Conservation (phyloP, 2,329 filamentous ascomycete species). For the Curvularia hawaiiensis region DNA sequence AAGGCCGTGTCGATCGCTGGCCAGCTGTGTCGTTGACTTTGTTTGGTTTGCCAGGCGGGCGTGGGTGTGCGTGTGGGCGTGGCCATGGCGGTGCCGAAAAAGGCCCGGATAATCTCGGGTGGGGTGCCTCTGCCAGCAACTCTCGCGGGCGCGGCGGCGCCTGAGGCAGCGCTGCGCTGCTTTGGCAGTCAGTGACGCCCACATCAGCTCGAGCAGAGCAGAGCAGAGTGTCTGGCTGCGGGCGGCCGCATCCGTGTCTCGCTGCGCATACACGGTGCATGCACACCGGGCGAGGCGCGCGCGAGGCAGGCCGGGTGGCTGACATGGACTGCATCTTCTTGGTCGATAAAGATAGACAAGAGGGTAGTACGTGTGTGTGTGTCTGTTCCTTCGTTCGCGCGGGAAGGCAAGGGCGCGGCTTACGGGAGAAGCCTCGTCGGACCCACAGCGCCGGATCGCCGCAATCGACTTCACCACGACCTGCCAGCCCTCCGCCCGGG, state of each 20-base stretch:
- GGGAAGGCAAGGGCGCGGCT: constrained; percentile 10
- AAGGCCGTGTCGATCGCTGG: constrained; percentile 5
- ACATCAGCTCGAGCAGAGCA: not conserved
- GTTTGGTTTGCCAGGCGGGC: not conserved
- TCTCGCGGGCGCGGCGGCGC: constrained; percentile 14
- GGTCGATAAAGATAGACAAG: no score
- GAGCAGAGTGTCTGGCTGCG: not conserved
- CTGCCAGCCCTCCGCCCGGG: not conserved
- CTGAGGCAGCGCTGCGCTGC: not conserved
- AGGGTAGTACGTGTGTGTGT: no score
- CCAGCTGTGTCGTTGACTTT: not conserved
- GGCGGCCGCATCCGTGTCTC: not conserved
- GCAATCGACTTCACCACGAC: not conserved
- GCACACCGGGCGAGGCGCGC: not conserved
- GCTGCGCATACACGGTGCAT: not conserved
- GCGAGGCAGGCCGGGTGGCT: not conserved
- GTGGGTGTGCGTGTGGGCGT: not conserved
- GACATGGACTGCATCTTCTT: not conserved
- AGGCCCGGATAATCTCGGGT: constrained; percentile 10
- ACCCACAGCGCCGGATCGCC: constrained; percentile 16
- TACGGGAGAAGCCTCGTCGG: constrained; percentile 22
- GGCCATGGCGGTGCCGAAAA: constrained; percentile 4
- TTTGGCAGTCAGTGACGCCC: not conserved
- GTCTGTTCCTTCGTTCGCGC: constrained; percentile 8
- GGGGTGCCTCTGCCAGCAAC: constrained; percentile 3